These are phyloP conservation scores for Brassica cretica DNA, from an alignment of 345 rosid species.

Conservation along the genomic window DNA sequence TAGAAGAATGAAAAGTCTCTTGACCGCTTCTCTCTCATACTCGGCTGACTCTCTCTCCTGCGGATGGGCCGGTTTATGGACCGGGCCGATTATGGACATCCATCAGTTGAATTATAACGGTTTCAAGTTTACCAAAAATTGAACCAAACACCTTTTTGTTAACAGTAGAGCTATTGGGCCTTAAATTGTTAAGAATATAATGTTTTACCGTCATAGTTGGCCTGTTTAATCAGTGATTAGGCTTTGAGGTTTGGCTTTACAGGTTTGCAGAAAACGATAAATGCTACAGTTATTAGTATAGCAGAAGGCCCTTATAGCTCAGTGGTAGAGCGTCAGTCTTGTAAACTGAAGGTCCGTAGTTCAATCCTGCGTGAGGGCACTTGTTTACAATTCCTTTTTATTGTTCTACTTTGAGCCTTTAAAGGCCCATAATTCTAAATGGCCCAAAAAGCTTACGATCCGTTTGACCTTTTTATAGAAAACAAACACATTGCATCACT, in stretches of 20 bases:
- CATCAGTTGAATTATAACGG: too few relatives aligned
- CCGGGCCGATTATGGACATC: too few relatives aligned
- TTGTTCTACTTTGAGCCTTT: neutral
- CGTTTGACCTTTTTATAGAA: neutral
- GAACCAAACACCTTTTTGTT: neutral
- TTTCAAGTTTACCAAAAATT: neutral
- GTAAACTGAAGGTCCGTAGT: slow-evolving; percentile 83
- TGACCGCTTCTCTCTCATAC: too few relatives aligned
- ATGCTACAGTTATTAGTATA: neutral
- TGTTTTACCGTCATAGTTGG: neutral
- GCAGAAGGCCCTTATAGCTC: slow-evolving; percentile 44
- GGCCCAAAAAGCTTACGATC: neutral
- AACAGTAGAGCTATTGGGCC: neutral
- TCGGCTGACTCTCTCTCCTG: too few relatives aligned
- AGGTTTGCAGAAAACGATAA: neutral
- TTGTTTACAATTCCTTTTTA: neutral
- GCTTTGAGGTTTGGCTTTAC: neutral
- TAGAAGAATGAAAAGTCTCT: too few relatives aligned
- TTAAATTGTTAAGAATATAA: neutral
- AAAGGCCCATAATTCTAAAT: neutral
- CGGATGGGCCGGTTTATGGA: too few relatives aligned
- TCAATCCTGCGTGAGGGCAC: slow-evolving; percentile 76
- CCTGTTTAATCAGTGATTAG: neutral
- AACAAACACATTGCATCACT: slow-evolving; percentile 22
- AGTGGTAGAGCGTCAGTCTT: slow-evolving; percentile 94